These are phyloP conservation scores for Crucibulum laeve DNA, from an alignment of 768 basidiomycete genomes.

Conservation along the genomic window DNA sequence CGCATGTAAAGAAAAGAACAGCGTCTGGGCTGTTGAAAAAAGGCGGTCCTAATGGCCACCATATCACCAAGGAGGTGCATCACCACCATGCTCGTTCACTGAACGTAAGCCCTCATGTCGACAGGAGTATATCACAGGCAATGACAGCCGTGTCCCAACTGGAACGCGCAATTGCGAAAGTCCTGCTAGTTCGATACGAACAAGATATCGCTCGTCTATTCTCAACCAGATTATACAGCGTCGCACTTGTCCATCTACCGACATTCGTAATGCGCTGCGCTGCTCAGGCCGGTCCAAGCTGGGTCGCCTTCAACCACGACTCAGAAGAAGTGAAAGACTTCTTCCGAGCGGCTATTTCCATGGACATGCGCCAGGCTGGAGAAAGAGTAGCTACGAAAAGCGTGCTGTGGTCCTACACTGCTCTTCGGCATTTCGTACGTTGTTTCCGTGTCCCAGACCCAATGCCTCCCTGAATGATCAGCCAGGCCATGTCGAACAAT, in stretches of 20 bases:
- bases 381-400: slow-evolving; percentile 79
- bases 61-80: slow-evolving; percentile 26
- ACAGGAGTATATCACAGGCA: slow-evolving; percentile 51
- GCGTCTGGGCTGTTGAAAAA: slow-evolving; percentile 46
- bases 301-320: slow-evolving; percentile 65
- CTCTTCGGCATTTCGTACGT: slow-evolving; percentile 69
- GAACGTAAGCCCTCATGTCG: slow-evolving; percentile 39
- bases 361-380: slow-evolving; percentile 77
- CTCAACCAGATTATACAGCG: slow-evolving; percentile 62
- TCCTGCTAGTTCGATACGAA: slow-evolving; percentile 66
- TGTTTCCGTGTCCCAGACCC: slow-evolving; percentile 8
- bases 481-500: slow-evolving; percentile 66
- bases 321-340: slow-evolving; percentile 73
- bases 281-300: slow-evolving; percentile 57
- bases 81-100: slow-evolving; percentile 23
- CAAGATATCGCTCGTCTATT: slow-evolving; percentile 74
- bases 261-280: slow-evolving; percentile 64
- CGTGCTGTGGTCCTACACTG: slow-evolving; percentile 77
- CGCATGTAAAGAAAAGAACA: slow-evolving; percentile 67
- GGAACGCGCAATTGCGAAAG: slow-evolving; percentile 63
- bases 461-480: slow-evolving; percentile 10
- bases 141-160: slow-evolving; percentile 61
- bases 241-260: slow-evolving; percentile 64
- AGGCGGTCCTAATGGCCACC: slow-evolving; percentile 24
- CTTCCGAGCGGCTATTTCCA: slow-evolving; percentile 61